phyloP scores from a whole-genome alignment of 192 early-diverging fungal species.

The Coemansia sp. region DNA sequence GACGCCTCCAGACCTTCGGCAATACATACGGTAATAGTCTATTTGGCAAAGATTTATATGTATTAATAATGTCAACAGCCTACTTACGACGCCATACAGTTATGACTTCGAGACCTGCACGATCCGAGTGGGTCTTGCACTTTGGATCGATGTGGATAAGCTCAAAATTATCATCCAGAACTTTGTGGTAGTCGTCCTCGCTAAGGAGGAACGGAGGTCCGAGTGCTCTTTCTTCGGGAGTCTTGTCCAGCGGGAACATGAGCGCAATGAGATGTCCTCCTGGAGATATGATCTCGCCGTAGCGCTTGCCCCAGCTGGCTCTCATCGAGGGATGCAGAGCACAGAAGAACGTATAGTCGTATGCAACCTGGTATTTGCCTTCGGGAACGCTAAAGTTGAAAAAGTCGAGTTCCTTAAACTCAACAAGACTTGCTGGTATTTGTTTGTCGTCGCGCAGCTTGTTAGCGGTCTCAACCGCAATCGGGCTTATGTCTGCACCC shows the following conservation, averaged over 20 bases:
- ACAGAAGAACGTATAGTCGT: conserved; percentile 88
- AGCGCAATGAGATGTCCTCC: conserved; percentile 71
- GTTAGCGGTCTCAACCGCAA: conserved; percentile 58
- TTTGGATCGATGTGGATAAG: conserved; percentile 58
- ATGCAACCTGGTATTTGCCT: conserved; percentile 68
- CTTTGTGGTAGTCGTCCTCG: conserved; percentile 59
- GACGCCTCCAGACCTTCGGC: too few species aligned
- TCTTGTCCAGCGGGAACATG: conserved; percentile 70
- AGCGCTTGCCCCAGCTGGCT: conserved; percentile 61
- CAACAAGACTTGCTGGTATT: conserved; percentile 39
- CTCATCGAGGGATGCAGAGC: conserved; percentile 66
- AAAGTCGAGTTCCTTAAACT: conserved; percentile 67
- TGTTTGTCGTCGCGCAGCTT: conserved; percentile 49
- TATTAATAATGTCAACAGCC: background rate
- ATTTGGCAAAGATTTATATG: too few species aligned
- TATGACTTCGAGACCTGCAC: conserved; percentile 61
- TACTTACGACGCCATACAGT: conserved; percentile 59
- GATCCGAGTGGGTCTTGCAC: conserved; percentile 57
- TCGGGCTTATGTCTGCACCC: conserved; percentile 68
- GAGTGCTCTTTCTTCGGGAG: conserved; percentile 51
- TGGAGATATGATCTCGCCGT: conserved; percentile 60
- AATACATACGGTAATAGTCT: too few species aligned
- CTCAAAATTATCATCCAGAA: conserved; percentile 60
- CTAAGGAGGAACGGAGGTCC: conserved; percentile 75
- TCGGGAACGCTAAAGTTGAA: conserved; percentile 61